These are phyloP conservation scores for Rhizoctonia solani DNA, from an alignment of 1,284 basidiomycete species.

Conservation along the genomic window DNA sequence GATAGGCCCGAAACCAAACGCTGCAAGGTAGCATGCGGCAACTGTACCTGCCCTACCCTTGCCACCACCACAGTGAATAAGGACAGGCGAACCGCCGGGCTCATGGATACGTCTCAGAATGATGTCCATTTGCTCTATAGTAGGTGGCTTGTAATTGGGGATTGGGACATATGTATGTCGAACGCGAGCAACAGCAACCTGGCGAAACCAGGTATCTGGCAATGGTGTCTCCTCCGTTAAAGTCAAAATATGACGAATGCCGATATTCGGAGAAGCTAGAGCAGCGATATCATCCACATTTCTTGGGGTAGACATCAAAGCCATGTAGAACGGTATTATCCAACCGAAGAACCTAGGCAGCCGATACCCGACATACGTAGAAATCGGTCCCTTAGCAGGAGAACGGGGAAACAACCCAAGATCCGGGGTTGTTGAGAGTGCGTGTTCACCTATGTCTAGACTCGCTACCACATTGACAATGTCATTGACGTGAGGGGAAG, in stretches of 20 bases:
- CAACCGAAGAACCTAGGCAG: conserved; percentile 64
- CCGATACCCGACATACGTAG: conserved; percentile 39
- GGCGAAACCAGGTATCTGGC: conserved; percentile 53
- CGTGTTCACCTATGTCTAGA: conserved; percentile 34
- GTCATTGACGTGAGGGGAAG: background rate
- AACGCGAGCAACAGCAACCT: conserved; percentile 45
- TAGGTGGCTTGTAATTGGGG: conserved; percentile 57
- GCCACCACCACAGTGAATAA: conserved; percentile 66
- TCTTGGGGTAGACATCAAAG: conserved; percentile 63
- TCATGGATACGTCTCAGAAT: conserved; percentile 55
- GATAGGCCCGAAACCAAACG: conserved; percentile 56
- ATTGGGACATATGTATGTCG: conserved; percentile 62
- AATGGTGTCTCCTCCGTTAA: conserved; percentile 63
- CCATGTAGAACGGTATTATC: conserved; percentile 61
- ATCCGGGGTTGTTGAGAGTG: conserved; percentile 34
- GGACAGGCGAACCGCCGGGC: conserved; percentile 52
- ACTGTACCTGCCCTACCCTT: conserved; percentile 66
- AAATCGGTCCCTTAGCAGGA: background rate
- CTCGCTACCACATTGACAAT: background rate
- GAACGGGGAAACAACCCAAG: background rate
- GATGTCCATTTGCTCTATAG: conserved; percentile 63
- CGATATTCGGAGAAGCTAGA: conserved; percentile 53
- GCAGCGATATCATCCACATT: conserved; percentile 55
- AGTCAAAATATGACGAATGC: conserved; percentile 61
- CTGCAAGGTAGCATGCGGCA: conserved; percentile 61